phyloP scores from a whole-genome alignment of 257 asterid species.

The Solanum appendiculatum region DNA sequence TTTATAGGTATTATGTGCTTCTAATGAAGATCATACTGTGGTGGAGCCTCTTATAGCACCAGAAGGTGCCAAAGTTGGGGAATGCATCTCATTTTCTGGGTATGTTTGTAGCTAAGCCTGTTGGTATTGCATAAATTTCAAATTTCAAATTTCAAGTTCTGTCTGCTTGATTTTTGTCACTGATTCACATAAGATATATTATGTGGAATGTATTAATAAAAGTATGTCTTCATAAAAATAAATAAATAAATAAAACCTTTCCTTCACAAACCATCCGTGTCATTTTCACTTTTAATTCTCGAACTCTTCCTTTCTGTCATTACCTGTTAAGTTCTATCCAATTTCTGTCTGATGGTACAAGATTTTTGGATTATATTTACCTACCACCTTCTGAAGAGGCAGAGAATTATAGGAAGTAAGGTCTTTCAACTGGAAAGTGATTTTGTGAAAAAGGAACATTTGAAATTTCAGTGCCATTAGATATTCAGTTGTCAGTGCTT shows the following conservation, averaged over 20 bases:
- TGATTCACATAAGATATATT: not conserved
- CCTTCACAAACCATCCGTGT: not conserved
- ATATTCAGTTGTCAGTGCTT: not conserved
- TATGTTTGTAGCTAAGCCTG: constrained; percentile 14
- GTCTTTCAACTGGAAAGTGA: not conserved
- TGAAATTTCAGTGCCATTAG: not conserved
- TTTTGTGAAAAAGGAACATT: not conserved
- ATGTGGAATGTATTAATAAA: not conserved
- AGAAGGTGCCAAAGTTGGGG: constrained; percentile 79
- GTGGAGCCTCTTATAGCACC: constrained; percentile 89
- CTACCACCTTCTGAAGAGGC: not conserved
- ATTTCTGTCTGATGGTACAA: not conserved
- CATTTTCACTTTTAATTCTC: not conserved
- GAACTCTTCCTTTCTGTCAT: not conserved
- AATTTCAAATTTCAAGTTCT: not conserved
- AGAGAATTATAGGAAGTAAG: not conserved
- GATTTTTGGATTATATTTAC: not conserved
- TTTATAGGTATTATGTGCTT: constrained; percentile 82
- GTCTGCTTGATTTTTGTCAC: not conserved
- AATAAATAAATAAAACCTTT: not conserved
- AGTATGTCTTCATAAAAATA: not conserved
- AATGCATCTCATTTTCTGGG: constrained; percentile 66
- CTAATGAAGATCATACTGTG: constrained; percentile 64
- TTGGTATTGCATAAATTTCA: not conserved
- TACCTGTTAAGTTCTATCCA: not conserved